These are phyloP conservation scores for Alisma plantagoaquatica DNA, from an alignment of 106 monocot genomes.

Conservation along the genomic window DNA sequence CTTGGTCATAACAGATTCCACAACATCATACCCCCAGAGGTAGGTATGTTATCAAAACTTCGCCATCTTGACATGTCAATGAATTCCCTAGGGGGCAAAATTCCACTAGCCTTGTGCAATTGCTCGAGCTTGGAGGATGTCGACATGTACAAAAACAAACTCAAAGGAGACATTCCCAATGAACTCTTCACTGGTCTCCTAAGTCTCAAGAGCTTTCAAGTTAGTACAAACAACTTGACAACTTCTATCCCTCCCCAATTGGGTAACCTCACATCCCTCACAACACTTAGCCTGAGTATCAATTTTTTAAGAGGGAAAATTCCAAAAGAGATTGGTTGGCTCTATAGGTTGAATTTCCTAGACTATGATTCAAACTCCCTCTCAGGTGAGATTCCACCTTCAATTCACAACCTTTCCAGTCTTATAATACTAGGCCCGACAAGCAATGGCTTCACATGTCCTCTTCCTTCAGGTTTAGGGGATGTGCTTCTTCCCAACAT, in stretches of 20 bases:
- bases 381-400: conserved; percentile 13
- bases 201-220: neutral
- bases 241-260: conserved; percentile 6
- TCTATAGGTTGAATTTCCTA: neutral
- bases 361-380: conserved; percentile 18
- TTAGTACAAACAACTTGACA: neutral
- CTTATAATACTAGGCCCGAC: neutral
- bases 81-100: too few relatives aligned
- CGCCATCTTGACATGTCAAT: too few relatives aligned
- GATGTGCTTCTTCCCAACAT: neutral
- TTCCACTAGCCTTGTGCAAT: too few relatives aligned
- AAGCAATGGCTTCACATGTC: neutral
- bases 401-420: neutral
- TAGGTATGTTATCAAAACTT: too few relatives aligned
- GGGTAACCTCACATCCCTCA: conserved; percentile 16
- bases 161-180: conserved; percentile 15
- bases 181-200: neutral
- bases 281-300: conserved; percentile 1
- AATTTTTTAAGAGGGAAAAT: conserved; percentile 5
- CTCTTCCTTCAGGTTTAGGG: neutral
- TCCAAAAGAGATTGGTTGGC: neutral
- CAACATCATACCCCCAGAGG: too few relatives aligned
- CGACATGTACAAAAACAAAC: too few relatives aligned
- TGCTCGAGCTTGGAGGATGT: too few relatives aligned
- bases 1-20: too few relatives aligned